Base-by-base conservation (phyloP, 192 early-diverging fungal genomes). In the Backusella westeae region DNA sequence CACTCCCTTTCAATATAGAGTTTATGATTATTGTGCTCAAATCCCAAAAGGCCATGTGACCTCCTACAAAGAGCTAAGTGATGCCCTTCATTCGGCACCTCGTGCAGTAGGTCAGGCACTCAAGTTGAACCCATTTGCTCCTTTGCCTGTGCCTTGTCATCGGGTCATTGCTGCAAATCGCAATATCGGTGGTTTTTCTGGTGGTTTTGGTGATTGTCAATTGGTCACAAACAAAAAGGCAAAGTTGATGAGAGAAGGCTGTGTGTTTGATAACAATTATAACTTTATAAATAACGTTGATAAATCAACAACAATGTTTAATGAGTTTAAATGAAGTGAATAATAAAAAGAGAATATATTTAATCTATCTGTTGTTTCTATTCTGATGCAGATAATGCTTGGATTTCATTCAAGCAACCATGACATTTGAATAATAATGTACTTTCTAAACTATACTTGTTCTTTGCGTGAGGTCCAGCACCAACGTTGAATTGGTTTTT, bases 111-210 rank as follows among this genome's bases (percentile, higher is more conserved):
- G 93, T 1, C 88, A 90, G 21, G 93, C 91, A 9, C 80, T 94
- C 65, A 70, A 84, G 21, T 80, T 85, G 67, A 94, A 94, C 73
- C 93, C 93, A 3, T 94, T 91, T 74, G 86, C 85, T 26, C 93
- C 93, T 26, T 70, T 85, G 6, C 92, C 91, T 6, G 85, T 94
- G 0, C 91, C 93, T 2, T 94, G 93, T 76, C 91, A 94, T 77
- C 86, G 93, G 12, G 88, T 94, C 21, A 73, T 92, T 70, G 85
- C 89, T 10, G 78, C 88, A 3, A 85, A 90, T 75, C 80, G 81
- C 63, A 88, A 86, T 44, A 84, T 94, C n/a, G 93, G 93, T 17
- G 93, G 93, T 0, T 94, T 92, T 76, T 78, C 77, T 44, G 91
- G 93, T 53, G 86, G 89, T 75, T 85, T 80, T 78, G 88, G 87